Evolutionary conservation across 2,329 filamentous ascomycete genomes (phyloP), one percentile per base, ranked within the genome.

Genomic region (Fusarium zealandicum): DNA sequence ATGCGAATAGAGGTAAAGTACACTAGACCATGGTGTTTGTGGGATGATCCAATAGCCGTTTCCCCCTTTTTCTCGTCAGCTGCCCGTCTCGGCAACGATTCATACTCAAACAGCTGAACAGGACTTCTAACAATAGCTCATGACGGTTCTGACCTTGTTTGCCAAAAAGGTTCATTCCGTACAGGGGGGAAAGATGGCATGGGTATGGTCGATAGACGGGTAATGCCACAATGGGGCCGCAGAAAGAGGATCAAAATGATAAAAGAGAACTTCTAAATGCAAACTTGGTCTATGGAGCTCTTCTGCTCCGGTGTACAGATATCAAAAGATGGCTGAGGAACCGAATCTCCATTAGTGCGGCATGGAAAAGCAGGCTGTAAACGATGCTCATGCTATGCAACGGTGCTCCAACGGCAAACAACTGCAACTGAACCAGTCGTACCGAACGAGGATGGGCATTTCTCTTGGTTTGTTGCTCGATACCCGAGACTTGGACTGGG

Each of bases 191-290:
- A 51, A 32, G 22, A 25, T 32, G 27, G 39, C 39, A 37, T 37
- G 46, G n/a, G 46, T 45, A 14, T 37, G 18, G 22, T 37, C 32
- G 47, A 36, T 39, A 36, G 5, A 20, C 16, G 41, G 33, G 25
- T 31, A 33, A 14, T 49, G 57, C 57, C 51, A 28, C 42, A 38
- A 14, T 41, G 37, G 46, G 20, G 28, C 37, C 31, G 31, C 35
- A 32, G 42, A 40, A 50, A 47, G 40, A 47, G 48, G 40, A 32
- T 56, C 50, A 28, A 49, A 60, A 53, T 35, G 10, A 44, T 40
- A 50, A 44, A 27, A 27, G 47, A 64, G 61, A 50, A 59, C 65
- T 52, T 68, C 65, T 57, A 62, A 51, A 63, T 62, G 63, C 51
- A 68, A 67, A 55, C 40, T 61, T 58, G 56, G 54, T 62, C 59